Conservation (phyloP, 1,284 basidiomycete species). For the Apiotrichum akiyoshidainum region DNA sequence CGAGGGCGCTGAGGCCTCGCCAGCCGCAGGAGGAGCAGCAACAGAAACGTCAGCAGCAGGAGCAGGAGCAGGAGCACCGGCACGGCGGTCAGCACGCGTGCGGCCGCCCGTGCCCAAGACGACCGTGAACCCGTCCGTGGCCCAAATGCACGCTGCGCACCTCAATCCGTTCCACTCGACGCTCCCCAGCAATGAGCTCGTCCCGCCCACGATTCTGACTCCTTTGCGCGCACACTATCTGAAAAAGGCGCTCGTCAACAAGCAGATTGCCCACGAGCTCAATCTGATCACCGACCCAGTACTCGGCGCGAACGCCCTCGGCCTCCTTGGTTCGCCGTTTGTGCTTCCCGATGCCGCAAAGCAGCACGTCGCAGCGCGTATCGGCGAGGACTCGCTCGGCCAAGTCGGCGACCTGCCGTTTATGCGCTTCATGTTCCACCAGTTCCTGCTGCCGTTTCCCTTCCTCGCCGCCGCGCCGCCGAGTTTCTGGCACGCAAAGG, state of each 20-base stretch:
- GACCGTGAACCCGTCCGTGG: not conserved
- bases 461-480: constrained; percentile 81
- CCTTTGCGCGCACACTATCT: constrained; percentile 90
- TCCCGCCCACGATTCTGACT: constrained; percentile 57
- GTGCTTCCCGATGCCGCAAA: constrained; percentile 57
- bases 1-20: not conserved
- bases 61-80: not conserved
- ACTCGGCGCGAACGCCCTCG: constrained; percentile 68
- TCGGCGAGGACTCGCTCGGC: constrained; percentile 23
- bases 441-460: constrained; percentile 87
- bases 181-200: constrained; percentile 26
- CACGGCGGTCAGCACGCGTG: not conserved
- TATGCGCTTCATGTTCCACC: constrained; percentile 79
- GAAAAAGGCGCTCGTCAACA: constrained; percentile 86
- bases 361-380: constrained; percentile 53
- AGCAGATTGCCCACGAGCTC: constrained; percentile 77
- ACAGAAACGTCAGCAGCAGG: not conserved
- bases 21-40: not conserved
- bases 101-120: constrained; percentile 18
- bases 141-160: constrained; percentile 28
- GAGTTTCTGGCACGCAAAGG: constrained; percentile 84
- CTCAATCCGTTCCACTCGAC: constrained; percentile 39
- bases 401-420: constrained; percentile 68
- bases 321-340: constrained; percentile 83
- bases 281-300: constrained; percentile 60